These are phyloP conservation scores for Lipomyces oligophaga DNA, from an alignment of 805 yeast species.

Conservation along the genomic window DNA sequence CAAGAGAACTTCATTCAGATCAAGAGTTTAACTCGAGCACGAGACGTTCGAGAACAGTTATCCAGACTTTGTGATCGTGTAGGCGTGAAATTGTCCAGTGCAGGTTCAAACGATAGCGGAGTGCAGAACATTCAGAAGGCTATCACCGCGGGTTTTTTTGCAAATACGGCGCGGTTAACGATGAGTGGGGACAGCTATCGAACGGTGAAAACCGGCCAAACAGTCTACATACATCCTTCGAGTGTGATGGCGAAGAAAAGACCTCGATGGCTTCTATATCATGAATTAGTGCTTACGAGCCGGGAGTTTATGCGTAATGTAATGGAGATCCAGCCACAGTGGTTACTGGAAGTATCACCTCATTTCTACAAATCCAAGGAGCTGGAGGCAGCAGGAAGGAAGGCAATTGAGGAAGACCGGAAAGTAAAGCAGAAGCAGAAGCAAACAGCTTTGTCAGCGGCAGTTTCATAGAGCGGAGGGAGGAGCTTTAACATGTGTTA, in stretches of 20 bases:
- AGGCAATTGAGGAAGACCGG: slow-evolving; percentile 2
- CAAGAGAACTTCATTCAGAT: slow-evolving; percentile 75
- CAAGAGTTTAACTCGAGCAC: slow-evolving; percentile 68
- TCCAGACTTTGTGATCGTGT: slow-evolving; percentile 52
- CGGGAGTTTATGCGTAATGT: slow-evolving; percentile 91
- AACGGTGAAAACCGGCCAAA: slow-evolving; percentile 58
- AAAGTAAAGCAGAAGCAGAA: too few species aligned
- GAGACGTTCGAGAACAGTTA: slow-evolving; percentile 76
- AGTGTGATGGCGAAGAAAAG: slow-evolving; percentile 59
- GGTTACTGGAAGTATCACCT: slow-evolving; percentile 60
- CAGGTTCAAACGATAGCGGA: slow-evolving; percentile 56
- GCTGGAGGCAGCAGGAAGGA: slow-evolving; percentile 27
- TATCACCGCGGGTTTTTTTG: slow-evolving; percentile 45
- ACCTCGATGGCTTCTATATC: slow-evolving; percentile 78
- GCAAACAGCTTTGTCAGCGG: too few species aligned
- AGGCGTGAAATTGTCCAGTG: slow-evolving; percentile 42
- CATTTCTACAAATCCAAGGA: slow-evolving; percentile 40
- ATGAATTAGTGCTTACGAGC: slow-evolving; percentile 74
- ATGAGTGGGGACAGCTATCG: slow-evolving; percentile 66
- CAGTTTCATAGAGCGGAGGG: too few species aligned
- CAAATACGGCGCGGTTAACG: slow-evolving; percentile 52
- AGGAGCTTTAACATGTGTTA: too few species aligned
- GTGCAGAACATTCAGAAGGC: slow-evolving; percentile 52
- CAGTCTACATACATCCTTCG: slow-evolving; percentile 84
- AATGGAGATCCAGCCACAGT: slow-evolving; percentile 72